These are phyloP conservation scores for Kodamaea suecica DNA, from an alignment of 1,139 yeast species.

Conservation along the genomic window DNA sequence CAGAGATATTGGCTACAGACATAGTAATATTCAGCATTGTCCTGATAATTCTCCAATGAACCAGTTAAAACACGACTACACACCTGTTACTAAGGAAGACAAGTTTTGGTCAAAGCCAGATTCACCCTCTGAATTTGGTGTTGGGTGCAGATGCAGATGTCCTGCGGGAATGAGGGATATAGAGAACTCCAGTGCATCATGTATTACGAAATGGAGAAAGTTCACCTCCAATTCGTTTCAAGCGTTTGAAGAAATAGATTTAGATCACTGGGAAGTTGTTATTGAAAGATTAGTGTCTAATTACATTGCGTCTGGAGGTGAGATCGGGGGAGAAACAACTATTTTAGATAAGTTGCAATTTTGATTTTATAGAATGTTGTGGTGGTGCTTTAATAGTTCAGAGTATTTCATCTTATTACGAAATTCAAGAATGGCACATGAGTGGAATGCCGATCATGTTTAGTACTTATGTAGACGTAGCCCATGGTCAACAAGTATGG, in stretches of 20 bases:
- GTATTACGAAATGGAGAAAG: constrained; percentile 56
- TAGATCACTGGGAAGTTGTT: constrained; percentile 34
- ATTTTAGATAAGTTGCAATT: constrained; percentile 9
- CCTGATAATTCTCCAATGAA: constrained; percentile 58
- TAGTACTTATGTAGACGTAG: too few species aligned
- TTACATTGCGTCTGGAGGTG: constrained; percentile 26
- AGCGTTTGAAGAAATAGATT: constrained; percentile 23
- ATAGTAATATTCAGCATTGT: constrained; percentile 77
- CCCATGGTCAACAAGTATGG: too few species aligned
- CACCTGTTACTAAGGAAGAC: constrained; percentile 23
- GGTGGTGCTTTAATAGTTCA: background rate
- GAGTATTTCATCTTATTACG: too few species aligned
- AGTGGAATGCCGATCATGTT: too few species aligned
- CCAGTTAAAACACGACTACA: constrained; percentile 46
- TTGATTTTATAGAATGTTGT: background rate
- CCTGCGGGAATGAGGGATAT: constrained; percentile 52
- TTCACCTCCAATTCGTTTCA: constrained; percentile 34
- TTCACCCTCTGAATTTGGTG: constrained; percentile 48
- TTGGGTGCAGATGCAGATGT: constrained; percentile 86
- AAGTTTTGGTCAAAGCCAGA: constrained; percentile 44
- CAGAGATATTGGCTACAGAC: constrained; percentile 85
- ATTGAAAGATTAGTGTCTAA: constrained; percentile 28
- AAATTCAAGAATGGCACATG: too few species aligned
- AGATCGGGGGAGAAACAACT: constrained; percentile 20
- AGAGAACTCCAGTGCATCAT: constrained; percentile 53